Evolutionary conservation across 2,329 filamentous ascomycete species (phyloP).

Genomic region (Pyrenophora seminiperda): DNA sequence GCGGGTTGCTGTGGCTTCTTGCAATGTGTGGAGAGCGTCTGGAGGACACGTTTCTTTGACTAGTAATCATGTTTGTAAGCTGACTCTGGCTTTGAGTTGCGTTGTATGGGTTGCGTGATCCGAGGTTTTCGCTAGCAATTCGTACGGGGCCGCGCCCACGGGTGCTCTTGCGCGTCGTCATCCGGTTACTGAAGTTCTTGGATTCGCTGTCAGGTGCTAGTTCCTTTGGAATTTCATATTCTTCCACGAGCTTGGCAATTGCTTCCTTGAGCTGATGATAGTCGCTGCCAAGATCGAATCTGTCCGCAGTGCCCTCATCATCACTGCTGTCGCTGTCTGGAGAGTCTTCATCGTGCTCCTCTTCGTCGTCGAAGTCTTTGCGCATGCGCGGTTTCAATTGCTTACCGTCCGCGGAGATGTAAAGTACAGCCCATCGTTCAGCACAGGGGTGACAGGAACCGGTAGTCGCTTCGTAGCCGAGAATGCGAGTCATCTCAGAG

Average conservation of each 20-base stretch:
- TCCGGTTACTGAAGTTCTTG: slow-evolving; percentile 73
- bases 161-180: slow-evolving; percentile 54
- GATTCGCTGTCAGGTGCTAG: slow-evolving; percentile 64
- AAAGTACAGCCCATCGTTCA: slow-evolving; percentile 82
- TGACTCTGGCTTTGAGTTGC: slow-evolving; percentile 40
- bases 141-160: slow-evolving; percentile 35
- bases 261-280: slow-evolving; percentile 82
- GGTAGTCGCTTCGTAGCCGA: slow-evolving; percentile 68
- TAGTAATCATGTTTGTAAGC: slow-evolving; percentile 47
- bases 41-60: slow-evolving; percentile 41
- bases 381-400: slow-evolving; percentile 72
- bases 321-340: slow-evolving; percentile 58
- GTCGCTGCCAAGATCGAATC: slow-evolving; percentile 71
- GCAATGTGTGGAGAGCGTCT: slow-evolving; percentile 46
- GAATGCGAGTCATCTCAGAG: slow-evolving; percentile 70
- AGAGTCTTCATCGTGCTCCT: slow-evolving; percentile 66
- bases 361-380: slow-evolving; percentile 68
- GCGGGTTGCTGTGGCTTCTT: slow-evolving; percentile 51
- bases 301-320: slow-evolving; percentile 51
- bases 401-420: slow-evolving; percentile 75
- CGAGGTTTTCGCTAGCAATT: slow-evolving; percentile 37
- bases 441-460: slow-evolving; percentile 78
- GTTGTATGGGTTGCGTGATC: slow-evolving; percentile 60
- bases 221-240: slow-evolving; percentile 77
- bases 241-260: slow-evolving; percentile 78